These are phyloP conservation scores for Babesia bovis DNA, from an alignment of 169 alveolate genomes.

Conservation along the genomic window DNA sequence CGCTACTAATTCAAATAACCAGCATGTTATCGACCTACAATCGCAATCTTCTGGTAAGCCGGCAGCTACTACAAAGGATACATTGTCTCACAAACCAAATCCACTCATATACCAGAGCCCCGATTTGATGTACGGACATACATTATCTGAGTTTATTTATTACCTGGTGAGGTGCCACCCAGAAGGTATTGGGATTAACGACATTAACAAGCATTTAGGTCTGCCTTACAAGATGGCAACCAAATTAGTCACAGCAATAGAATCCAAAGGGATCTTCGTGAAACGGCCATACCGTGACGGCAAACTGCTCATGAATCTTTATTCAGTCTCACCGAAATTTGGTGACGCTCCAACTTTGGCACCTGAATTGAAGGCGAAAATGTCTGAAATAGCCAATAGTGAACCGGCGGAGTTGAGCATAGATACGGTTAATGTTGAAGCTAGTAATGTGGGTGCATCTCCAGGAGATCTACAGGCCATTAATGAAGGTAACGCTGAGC, in stretches of 20 bases:
- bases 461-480: background rate
- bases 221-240: constrained; percentile 26
- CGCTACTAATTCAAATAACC: background rate
- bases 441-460: background rate
- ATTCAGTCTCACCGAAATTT: constrained; percentile 1
- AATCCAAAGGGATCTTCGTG: background rate
- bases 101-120: constrained; percentile 16
- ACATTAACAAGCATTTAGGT: constrained; percentile 13
- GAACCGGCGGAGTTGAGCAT: background rate
- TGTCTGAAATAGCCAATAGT: background rate
- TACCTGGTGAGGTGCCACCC: constrained; percentile 29
- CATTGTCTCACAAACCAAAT: background rate
- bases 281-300: constrained; percentile 51
- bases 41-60: background rate
- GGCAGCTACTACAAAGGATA: background rate
- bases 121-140: constrained; percentile 36
- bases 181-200: constrained; percentile 38
- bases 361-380: background rate
- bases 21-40: constrained; percentile 4
- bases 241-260: constrained; percentile 10
- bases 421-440: background rate
- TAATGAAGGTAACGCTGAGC: background rate
- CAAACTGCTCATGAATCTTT: constrained; percentile 40
- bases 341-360: background rate
- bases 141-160: constrained; percentile 34